Conservation (phyloP, 495 filamentous ascomycete species). For the Trichoderma parareesei region DNA sequence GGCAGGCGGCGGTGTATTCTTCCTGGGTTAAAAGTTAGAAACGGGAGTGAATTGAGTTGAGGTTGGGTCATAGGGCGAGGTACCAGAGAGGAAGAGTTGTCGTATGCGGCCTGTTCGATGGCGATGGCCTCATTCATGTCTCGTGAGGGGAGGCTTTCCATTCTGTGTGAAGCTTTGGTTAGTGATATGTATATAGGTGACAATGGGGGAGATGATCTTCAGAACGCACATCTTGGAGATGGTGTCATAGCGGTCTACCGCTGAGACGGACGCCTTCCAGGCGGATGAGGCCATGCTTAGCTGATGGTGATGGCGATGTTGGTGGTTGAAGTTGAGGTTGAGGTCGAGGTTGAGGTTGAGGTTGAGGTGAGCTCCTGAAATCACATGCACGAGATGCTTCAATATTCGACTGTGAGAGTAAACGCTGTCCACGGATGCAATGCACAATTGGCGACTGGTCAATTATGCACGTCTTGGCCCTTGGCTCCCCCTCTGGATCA, state of each 20-base stretch:
- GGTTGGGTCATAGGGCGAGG: not conserved
- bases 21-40: conserved; percentile 27
- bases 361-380: no score
- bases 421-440: not conserved
- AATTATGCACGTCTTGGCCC: not conserved
- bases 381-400: not conserved
- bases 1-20: conserved; percentile 33
- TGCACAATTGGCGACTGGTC: no score
- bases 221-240: conserved; percentile 41
- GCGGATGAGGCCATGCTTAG: conserved; percentile 12
- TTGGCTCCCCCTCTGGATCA: conserved; percentile 11
- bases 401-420: not conserved
- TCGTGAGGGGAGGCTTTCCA: not conserved
- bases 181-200: not conserved
- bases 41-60: not conserved
- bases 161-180: not conserved
- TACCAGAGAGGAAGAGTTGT: conserved; percentile 31
- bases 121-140: conserved; percentile 23
- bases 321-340: no score
- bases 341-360: no score
- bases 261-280: conserved; percentile 35
- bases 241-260: conserved; percentile 42
- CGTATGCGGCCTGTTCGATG: conserved; percentile 37
- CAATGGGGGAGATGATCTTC: not conserved
- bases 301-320: no score